Evolutionary conservation across 345 rosid genomes (phyloP), one percentile per base, ranked within the genome.

Genomic region (Xanthoceras sorbifolium): DNA sequence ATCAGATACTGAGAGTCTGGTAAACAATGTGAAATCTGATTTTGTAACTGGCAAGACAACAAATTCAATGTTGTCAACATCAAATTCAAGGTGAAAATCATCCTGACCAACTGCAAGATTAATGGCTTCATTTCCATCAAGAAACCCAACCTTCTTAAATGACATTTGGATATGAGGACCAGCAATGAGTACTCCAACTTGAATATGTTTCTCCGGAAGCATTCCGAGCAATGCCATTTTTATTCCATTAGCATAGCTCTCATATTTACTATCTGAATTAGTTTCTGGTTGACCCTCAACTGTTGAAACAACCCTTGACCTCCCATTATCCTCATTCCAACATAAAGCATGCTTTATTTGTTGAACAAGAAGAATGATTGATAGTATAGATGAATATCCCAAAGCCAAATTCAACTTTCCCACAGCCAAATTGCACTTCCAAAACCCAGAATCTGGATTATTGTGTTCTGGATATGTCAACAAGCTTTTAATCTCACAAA

Each of bases 151-250:
- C 82, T 87, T 87, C 84, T 82, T 82, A 6, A 84, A 74, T 60
- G 88, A 77, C 23, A 93, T 67, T 78, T 67, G 86, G 76, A 93
- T 76, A 54, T 74, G 87, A 72, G 97, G 97, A 69, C 99, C 98
- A 48, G 88, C 87, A 69, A 91, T 82, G 74, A 90, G 83, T 69
- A 84, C 84, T 76, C 88, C 97, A 81, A 93, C 82, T 81, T 91
- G 87, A 83, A 91, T 77, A 75, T 77, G 83, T 83, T 89, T 90
- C 88, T 87, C 91, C 12, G 92, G 95, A 77, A 90, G 85, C 78
- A 86, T 73, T 72, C 82, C 85, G 68, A 84, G 82, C 64, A 93
- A 78, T 50, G 64, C 71, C 81, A 25, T 78, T 84, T 88, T 88
- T 79, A 87, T 75, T 75, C 68, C 85, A 73, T 78, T 62, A 22